Conservation (phyloP, 192 early-diverging fungal genomes). For the Dissophora globulifera region DNA sequence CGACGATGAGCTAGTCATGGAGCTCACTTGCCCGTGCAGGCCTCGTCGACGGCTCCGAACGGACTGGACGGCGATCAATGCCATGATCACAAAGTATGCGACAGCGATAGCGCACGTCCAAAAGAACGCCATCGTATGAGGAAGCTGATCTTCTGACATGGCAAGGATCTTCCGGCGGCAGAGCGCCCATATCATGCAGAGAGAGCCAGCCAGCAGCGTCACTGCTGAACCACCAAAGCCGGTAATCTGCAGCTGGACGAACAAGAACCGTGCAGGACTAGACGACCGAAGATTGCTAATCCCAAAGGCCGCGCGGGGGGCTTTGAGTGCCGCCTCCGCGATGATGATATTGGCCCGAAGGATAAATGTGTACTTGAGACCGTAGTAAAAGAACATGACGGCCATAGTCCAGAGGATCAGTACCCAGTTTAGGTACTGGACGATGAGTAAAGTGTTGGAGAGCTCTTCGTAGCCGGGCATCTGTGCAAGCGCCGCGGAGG, state of each 20-base stretch:
- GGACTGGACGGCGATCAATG: conserved; percentile 32
- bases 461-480: conserved; percentile 16
- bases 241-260: conserved; percentile 47
- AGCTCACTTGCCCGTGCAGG: conserved; percentile 5
- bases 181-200: conserved; percentile 46
- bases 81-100: conserved; percentile 33
- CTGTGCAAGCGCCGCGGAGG: conserved; percentile 29
- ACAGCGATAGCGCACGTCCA: conserved; percentile 48
- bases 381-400: conserved; percentile 53
- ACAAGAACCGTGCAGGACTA: conserved; percentile 44
- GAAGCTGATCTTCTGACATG: conserved; percentile 19
- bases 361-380: conserved; percentile 52
- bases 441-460: conserved; percentile 19
- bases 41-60: conserved; percentile 37
- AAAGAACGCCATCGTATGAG: conserved; percentile 48
- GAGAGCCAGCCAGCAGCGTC: conserved; percentile 30
- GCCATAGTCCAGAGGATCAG: conserved; percentile 49
- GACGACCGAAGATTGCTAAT: conserved; percentile 36
- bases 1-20: conserved; percentile 13
- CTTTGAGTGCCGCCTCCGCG: conserved; percentile 39
- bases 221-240: conserved; percentile 39
- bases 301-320: conserved; percentile 41
- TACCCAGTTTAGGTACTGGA: conserved; percentile 49
- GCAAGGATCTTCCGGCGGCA: conserved; percentile 22
- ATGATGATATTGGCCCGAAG: conserved; percentile 49